phyloP scores from a whole-genome alignment of 345 rosid genomes.

The Aurinia saxatilis region DNA sequence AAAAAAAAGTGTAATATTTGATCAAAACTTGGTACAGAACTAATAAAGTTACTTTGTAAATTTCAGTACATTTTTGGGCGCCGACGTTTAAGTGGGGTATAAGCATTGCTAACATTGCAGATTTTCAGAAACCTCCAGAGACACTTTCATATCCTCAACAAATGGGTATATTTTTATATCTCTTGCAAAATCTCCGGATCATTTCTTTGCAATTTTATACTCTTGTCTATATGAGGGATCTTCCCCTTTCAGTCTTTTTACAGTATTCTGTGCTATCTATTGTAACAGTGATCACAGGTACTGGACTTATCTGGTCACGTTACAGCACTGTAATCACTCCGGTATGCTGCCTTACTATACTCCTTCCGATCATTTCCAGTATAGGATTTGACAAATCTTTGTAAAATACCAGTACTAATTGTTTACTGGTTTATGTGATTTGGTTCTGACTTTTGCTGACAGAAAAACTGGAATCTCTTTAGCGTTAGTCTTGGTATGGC shows the following conservation, averaged over 20 bases:
- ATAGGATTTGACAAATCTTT: not conserved
- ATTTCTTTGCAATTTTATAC: not conserved
- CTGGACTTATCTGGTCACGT: constrained; percentile 19
- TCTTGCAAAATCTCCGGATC: no score
- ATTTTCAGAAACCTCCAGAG: constrained; percentile 76
- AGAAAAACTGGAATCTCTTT: not conserved
- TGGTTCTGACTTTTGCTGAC: not conserved
- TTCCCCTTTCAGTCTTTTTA: no score
- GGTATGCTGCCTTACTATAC: not conserved
- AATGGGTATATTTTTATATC: constrained; percentile 38
- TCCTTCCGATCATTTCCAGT: not conserved
- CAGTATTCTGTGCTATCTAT: not conserved
- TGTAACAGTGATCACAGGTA: constrained; percentile 7
- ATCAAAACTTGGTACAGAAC: not conserved
- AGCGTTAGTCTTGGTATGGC: not conserved
- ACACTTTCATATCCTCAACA: constrained; percentile 88
- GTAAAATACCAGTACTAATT: no score
- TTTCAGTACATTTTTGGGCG: constrained; percentile 66
- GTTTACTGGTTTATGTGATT: not conserved
- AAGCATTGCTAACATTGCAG: constrained; percentile 81
- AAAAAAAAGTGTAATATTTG: not conserved
- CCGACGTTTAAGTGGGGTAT: constrained; percentile 96
- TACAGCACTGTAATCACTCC: constrained; percentile 19
- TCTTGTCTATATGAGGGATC: not conserved
- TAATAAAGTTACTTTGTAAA: not conserved